Base-by-base conservation (phyloP, 2,329 filamentous ascomycete species). In the Neodidymelliopsis sp. region DNA sequence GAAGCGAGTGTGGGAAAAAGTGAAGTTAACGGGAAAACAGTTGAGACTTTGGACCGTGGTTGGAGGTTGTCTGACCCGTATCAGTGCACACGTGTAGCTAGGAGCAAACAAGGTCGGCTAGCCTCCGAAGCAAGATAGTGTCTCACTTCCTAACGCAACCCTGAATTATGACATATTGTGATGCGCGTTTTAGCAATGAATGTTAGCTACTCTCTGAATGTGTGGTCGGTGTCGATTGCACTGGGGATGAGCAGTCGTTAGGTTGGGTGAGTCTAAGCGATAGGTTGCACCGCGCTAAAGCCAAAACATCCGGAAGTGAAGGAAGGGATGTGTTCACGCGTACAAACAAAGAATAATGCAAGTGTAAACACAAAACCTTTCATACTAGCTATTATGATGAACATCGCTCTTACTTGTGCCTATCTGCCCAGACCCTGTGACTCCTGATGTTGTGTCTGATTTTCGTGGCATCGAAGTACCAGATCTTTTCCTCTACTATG, bases 231-330 rank as follows among this genome's bases (percentile, higher is more conserved):
- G 29, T 13, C 12, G 16, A 24, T 27, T 25, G 13, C 33, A 12
- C 9, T 12, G 31, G 13, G 6, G 13, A n/a, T 18, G 27, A 15
- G 30, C 39, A 11, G 30, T 35, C 20, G 15, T 28, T 30, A 10
- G n/a, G 23, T 12, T 33, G 37, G 23, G 8, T 34, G 29, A 27
- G 13, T 35, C 18, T 13, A 38, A 38, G 33, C 46, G 39, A 49
- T 27, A 43, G 22, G 38, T 43, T 31, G 38, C 38, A 38, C 46
- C 23, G 40, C 40, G 47, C 47, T 49, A 49, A 24, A 7, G 19
- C 23, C 33, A 34, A 43, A 22, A 18, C 39, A 34, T 27, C 22
- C 11, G 13, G 18, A 15, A 34, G 22, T 15, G 31, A 35, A 34
- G 19, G 31, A 31, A 37, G 37, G 38, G 15, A 37, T 22, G 31